Evolutionary conservation across 2,329 filamentous ascomycete species (phyloP), one percentile per base, ranked within the genome.

Genomic region (Pestalotiopsis sp.): DNA sequence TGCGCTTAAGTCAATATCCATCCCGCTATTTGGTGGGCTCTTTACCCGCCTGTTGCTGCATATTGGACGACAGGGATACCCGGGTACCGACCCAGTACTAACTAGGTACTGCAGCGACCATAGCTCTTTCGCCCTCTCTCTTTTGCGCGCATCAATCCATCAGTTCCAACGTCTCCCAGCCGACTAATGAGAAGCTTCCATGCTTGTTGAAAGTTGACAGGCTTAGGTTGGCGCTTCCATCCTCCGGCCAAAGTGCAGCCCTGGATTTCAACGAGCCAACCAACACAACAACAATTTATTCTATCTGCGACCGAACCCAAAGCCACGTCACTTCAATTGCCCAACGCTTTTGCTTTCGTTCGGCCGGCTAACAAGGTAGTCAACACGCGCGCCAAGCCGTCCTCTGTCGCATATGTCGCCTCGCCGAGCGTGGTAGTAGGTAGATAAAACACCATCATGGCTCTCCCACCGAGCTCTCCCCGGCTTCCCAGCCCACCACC

Each of bases 401-500:
- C 17, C 17, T n/a, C 45, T n/a, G 45, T 52, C 45, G 45, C 27
- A 59, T 59, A 36, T 59, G 57, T 59, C 59, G 27, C n/a, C 31
- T 36, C 31, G 31, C 23, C 59, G 36, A 62, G 17, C 45, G 45
- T 52, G 45, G 45, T 52, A 39, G 27, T 20, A 38, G 27, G 20
- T 62, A 38, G 27, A 39, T 62, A 67, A 70, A 52, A 52, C 45
- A 52, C 72, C 71, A 81, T 73, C 72, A 89, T 90, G 87, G 84
- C 87, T 72, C 80, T 89, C 71, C 82, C 88, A 74, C 91, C 93
- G 71, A 95, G 90, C 81, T 98, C 95, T 62, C 95, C 96, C 72
- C 92, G 96, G 78, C 90, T 99, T 65, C 96, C 96, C 69, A 98
- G 94, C 81, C 96, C 96, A 70, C 96, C 96, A 69, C 96, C 96